phyloP scores from a whole-genome alignment of 495 filamentous ascomycete genomes.

The Choiromyces venosus region DNA sequence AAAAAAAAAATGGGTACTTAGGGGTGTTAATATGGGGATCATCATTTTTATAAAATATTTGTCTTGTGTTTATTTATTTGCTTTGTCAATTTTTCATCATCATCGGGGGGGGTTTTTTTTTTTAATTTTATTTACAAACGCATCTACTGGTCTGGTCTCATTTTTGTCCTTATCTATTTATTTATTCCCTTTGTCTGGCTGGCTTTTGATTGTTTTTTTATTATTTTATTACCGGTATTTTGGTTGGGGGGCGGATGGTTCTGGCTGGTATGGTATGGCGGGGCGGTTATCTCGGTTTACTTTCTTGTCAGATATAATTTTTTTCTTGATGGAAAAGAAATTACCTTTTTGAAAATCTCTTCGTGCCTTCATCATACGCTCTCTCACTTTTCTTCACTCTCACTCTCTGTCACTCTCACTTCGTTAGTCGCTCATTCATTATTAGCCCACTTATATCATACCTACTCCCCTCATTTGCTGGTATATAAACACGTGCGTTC shows the following conservation, averaged over 20 bases:
- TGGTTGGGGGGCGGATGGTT: not conserved
- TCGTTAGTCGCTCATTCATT: not conserved
- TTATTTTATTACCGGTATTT: not conserved
- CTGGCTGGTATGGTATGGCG: not conserved
- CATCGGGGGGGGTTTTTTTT: not conserved
- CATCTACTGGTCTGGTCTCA: constrained; percentile 2
- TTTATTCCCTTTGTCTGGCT: not conserved
- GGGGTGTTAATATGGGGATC: constrained; percentile 1
- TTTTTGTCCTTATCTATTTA: not conserved
- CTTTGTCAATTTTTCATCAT: not conserved
- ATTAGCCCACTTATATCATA: too few relatives aligned
- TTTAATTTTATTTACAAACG: not conserved
- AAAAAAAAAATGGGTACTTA: not conserved
- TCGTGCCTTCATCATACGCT: not conserved
- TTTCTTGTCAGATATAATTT: constrained; percentile 1
- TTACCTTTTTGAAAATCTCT: not conserved
- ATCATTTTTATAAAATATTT: constrained; percentile 4
- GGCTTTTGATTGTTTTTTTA: not conserved
- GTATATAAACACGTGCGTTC: not conserved
- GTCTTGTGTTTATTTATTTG: not conserved
- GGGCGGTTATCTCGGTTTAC: not conserved
- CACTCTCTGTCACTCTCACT: not conserved
- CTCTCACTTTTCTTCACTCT: not conserved
- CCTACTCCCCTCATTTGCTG: not conserved
- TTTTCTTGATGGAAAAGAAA: not conserved